Evolutionary conservation across 371 early-diverging fungal species (phyloP).

Genomic region (Mucor lusitanicus): DNA sequence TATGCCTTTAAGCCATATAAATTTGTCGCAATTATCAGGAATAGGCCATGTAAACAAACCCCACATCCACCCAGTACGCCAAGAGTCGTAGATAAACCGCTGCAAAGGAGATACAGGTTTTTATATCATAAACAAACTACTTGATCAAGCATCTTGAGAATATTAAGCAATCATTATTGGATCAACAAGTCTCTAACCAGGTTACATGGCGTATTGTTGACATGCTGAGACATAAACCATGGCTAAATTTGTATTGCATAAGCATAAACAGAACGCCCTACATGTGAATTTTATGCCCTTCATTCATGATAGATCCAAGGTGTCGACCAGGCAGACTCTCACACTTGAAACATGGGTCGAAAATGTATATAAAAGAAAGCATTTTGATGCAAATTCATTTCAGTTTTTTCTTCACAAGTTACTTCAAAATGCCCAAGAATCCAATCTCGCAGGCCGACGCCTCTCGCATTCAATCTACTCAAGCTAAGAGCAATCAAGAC

Average conservation of each 20-base stretch:
- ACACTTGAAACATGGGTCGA: neutral
- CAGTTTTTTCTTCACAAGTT: neutral
- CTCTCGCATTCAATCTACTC: constrained; percentile 14
- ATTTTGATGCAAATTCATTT: neutral
- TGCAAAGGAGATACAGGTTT: no score
- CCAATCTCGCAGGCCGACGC: constrained; percentile 3
- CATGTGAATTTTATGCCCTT: neutral
- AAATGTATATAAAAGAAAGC: neutral
- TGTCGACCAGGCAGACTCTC: neutral
- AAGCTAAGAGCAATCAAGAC: constrained; percentile 4
- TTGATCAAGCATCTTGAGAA: no score
- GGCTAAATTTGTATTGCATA: neutral
- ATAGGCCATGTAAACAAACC: no score
- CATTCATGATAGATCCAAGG: neutral
- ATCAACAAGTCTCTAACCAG: no score
- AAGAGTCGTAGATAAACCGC: no score
- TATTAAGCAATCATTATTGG: no score
- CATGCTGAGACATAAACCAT: neutral
- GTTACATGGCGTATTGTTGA: no score
- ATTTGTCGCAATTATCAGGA: no score
- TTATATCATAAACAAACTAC: no score
- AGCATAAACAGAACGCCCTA: neutral
- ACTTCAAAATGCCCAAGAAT: neutral
- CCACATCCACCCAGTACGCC: no score
- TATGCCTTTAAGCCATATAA: no score